phyloP scores from a whole-genome alignment of 176 grass and related monocot species.

The Lolium perenne region DNA sequence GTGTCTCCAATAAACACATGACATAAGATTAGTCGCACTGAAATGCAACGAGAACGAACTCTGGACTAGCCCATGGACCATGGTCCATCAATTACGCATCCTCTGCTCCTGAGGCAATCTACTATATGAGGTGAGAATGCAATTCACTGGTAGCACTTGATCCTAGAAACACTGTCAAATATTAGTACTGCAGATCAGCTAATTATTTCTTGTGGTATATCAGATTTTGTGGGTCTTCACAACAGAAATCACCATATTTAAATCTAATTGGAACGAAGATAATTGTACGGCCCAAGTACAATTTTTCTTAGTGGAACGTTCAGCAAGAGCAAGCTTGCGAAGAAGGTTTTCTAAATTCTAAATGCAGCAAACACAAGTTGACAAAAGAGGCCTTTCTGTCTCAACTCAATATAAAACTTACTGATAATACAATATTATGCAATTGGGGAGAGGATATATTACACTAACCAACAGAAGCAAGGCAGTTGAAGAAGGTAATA shows the following conservation, averaged over 20 bases:
- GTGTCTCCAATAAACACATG: constrained; percentile 1
- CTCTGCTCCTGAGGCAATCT: not conserved
- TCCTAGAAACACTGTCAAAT: constrained; percentile 34
- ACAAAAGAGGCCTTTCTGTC: constrained; percentile 38
- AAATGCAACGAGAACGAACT: not conserved
- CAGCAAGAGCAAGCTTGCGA: not conserved
- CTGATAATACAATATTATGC: constrained; percentile 9
- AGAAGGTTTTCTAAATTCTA: not conserved
- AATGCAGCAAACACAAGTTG: constrained; percentile 31
- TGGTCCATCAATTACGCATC: not conserved
- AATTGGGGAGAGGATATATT: constrained; percentile 22
- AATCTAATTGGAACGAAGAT: constrained; percentile 6
- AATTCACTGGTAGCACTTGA: constrained; percentile 28
- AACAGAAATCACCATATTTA: not conserved
- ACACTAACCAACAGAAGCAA: constrained; percentile 9
- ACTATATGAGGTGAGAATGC: not conserved
- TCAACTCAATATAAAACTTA: constrained; percentile 24
- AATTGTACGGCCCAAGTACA: not conserved
- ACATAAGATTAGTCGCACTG: not conserved
- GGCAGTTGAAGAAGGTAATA: constrained; percentile 22
- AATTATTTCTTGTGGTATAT: not conserved
- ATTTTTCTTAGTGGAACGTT: not conserved
- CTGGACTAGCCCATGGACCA: not conserved
- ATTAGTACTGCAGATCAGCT: not conserved
- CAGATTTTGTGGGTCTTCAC: not conserved